Evolutionary conservation across 2,329 filamentous ascomycete species (phyloP), one percentile per base, ranked within the genome.

Genomic region (Salinomyces thailandicus): DNA sequence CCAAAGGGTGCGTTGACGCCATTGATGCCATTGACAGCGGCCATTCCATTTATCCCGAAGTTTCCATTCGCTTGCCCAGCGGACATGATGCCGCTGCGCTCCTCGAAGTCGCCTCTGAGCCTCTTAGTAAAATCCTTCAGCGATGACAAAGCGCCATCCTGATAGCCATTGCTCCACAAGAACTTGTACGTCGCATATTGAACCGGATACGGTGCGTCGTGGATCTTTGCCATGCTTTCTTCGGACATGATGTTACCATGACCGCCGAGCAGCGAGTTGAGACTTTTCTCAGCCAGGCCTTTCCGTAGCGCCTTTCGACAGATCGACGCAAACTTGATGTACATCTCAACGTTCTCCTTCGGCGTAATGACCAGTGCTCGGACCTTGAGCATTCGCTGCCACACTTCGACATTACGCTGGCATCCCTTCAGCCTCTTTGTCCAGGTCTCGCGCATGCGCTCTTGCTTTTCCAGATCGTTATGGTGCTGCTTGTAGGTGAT

Each of bases 261-360:
- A 20, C 47, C 48, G 18, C 80, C 82, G 38, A 95, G 81, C n/a
- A 98, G 69, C 43, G 85, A 85, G 57, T 91, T 87, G 36, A 99
- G 67, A 8, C 87, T 93, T 63, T 94, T 93, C 63, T 98, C 91
- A 1, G 91, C 91, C 33, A 99, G 73, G 7, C 91, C 89, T 71
- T 89, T 87, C 18, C 91, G 81, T 39, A 85, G 83, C 30, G 89
- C 94, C 62, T 98, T 99, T 52, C 93, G 83, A 62, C 93, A 99
- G 5, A 98, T 75, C 52, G 96, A 98, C 52, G 91, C 85, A 58
- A 95, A 98, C 59, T 98, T 99, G 68, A 98, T 96, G 79, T 87
- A 95, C 86, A 98, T 98, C 53, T 93, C 84, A 69, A 93, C 85
- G 53, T 95, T 95, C 58, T 99, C 87, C 20, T 77, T 77, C 0